Conservation (phyloP, 1,139 yeast genomes). For the Lodderomyces orthopsilosis region DNA sequence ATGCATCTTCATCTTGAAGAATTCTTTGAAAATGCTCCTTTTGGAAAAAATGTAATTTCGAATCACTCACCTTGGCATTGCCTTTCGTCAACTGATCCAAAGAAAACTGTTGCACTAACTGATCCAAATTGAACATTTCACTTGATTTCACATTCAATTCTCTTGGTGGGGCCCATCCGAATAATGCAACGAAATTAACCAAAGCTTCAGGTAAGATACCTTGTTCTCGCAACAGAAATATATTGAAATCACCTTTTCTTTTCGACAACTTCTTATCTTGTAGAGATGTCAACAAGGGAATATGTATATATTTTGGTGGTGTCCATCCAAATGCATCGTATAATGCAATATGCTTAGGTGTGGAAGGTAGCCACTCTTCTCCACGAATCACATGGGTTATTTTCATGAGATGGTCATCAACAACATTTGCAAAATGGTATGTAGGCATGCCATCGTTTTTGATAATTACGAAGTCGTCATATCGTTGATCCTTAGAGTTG, state of each 20-base stretch:
- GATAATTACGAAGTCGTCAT: constrained; percentile 83
- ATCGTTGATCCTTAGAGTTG: constrained; percentile 66
- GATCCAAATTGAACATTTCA: constrained; percentile 59
- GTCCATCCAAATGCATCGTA: constrained; percentile 86
- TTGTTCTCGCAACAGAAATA: constrained; percentile 51
- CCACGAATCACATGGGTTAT: constrained; percentile 95
- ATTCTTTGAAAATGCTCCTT: constrained; percentile 52
- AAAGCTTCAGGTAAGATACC: constrained; percentile 86
- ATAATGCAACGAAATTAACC: constrained; percentile 80
- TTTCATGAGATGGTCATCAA: constrained; percentile 90
- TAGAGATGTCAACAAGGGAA: constrained; percentile 76
- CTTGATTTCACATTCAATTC: constrained; percentile 49
- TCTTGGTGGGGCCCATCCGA: constrained; percentile 91
- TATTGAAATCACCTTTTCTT: constrained; percentile 78
- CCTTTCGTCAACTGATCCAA: constrained; percentile 82
- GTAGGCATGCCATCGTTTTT: constrained; percentile 95
- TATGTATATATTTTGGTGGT: constrained; percentile 81
- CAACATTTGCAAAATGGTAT: constrained; percentile 92
- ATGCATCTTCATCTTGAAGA: constrained; percentile 29
- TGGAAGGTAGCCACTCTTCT: constrained; percentile 96
- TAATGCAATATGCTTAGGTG: constrained; percentile 89
- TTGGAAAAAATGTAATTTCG: constrained; percentile 73
- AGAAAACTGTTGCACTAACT: constrained; percentile 50
- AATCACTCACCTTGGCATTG: constrained; percentile 84
- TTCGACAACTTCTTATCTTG: constrained; percentile 83